phyloP scores from a whole-genome alignment of 2,329 filamentous ascomycete species.

The Dothistroma septosporum region DNA sequence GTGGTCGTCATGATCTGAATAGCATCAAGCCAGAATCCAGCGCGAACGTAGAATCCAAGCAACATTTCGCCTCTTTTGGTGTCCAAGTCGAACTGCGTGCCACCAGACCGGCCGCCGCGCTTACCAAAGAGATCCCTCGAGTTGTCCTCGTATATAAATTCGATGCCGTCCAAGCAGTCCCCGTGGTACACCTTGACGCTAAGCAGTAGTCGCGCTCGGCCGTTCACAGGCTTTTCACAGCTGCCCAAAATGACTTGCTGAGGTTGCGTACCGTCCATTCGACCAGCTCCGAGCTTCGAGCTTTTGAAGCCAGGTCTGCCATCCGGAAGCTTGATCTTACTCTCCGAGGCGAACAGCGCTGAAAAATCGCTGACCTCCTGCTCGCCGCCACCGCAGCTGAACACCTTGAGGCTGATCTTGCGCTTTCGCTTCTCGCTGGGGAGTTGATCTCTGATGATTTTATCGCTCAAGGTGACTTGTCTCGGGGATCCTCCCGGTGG shows the following conservation, averaged over 20 bases:
- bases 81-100: conserved; percentile 76
- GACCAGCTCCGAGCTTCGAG: conserved; percentile 66
- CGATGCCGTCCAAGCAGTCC: conserved; percentile 73
- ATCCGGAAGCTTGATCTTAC: conserved; percentile 69
- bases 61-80: conserved; percentile 80
- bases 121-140: conserved; percentile 84
- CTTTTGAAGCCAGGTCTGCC: conserved; percentile 72
- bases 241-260: conserved; percentile 70
- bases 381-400: conserved; percentile 69
- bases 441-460: conserved; percentile 65
- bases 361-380: conserved; percentile 74
- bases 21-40: conserved; percentile 79
- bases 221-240: conserved; percentile 51
- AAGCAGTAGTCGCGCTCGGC: conserved; percentile 54
- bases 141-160: conserved; percentile 88
- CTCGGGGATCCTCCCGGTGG: conserved; percentile 58
- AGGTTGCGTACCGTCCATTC: conserved; percentile 64
- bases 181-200: conserved; percentile 74
- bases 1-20: conserved; percentile 85
- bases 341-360: conserved; percentile 64
- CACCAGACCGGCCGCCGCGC: conserved; percentile 63
- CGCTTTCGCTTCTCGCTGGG: conserved; percentile 70
- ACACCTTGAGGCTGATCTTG: conserved; percentile 64
- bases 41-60: conserved; percentile 77
- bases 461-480: conserved; percentile 70